Evolutionary conservation across 2,329 filamentous ascomycete species (phyloP), one percentile per base, ranked within the genome.

Genomic region (Gnomoniopsis sp.): DNA sequence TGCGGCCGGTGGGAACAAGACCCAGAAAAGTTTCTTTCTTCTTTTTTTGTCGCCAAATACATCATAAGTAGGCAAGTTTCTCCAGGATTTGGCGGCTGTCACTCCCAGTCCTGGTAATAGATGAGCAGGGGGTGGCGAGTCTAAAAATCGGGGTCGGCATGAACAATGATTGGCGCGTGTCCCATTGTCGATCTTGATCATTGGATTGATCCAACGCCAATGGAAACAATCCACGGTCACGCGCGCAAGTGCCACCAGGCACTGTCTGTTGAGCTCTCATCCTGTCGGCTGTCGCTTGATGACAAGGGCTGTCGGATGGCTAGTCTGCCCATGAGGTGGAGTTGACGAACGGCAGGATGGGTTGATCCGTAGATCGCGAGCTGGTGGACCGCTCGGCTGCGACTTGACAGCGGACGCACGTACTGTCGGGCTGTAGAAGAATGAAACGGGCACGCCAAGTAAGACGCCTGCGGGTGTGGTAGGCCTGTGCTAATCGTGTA

Each of bases 121-220:
- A 60, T 62, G 47, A 36, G 47, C 60, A 62, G 60, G 60, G 53
- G 60, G 60, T 62, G 60, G 60, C 60, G 54, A 62, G 55, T 62
- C 49, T 23, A 33, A 57, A 62, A 60, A 49, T 23, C 15, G 52
- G 56, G 52, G 43, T 49, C 26, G 21, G 22, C 46, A 26, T 34
- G 19, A 53, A 48, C 44, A 59, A 23, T 49, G 57, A 56, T 56
- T 49, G 57, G 19, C 49, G 53, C 41, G 47, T 38, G 36, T 12
- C 14, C 21, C 44, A 19, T 26, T 22, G 19, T 34, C 15, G 46
- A 19, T 22, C 52, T 36, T 53, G 38, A 21, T 44, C n/a, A 26
- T 53, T 53, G 55, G 55, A 22, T 43, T 57, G 22, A 22, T 49
- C 54, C 23, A 38, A 49, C 34, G 8, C 21, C 34, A 23, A n/a